Percentiles rank a stretch among this genome's conserved stretches.
These are phyloP conservation scores for Lactifluus rugatus DNA, from an alignment of 768 basidiomycete species.

Conservation along the genomic window DNA sequence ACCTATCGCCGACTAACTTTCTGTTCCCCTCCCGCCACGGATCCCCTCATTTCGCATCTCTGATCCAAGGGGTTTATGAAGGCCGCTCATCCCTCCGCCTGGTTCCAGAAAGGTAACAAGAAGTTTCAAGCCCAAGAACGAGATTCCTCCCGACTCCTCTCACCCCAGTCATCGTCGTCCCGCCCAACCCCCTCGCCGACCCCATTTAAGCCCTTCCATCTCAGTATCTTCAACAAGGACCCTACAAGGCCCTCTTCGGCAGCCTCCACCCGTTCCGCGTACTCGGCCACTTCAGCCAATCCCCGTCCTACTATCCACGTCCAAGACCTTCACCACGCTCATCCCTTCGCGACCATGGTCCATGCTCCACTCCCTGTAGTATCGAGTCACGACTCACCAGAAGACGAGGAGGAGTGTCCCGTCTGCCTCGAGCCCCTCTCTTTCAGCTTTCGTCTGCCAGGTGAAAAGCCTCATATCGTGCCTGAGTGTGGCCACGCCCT, in stretches of 20 bases:
- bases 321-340: constrained; percentile 21
- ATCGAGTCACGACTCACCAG: constrained; percentile 47
- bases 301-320: constrained; percentile 30
- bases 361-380: constrained; percentile 65
- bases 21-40: neutral
- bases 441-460: constrained; percentile 85
- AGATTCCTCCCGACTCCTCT: neutral
- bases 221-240: neutral
- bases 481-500: constrained; percentile 97
- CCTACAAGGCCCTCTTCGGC: neutral
- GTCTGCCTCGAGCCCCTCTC: constrained; percentile 94
- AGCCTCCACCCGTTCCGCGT: neutral
- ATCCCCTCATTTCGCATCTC: neutral
- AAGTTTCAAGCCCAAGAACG: constrained; percentile 2
- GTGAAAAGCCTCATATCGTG: constrained; percentile 95
- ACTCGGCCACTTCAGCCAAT: constrained; percentile 25
- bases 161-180: neutral
- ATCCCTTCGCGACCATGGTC: constrained; percentile 53
- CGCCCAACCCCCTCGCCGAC: neutral
- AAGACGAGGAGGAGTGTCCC: constrained; percentile 88
- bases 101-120: constrained; percentile 19
- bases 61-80: constrained; percentile 14
- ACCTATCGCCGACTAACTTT: neutral
- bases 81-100: constrained; percentile 17
- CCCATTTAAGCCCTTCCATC: constrained; percentile 6